Percentiles rank a stretch among this genome's conserved stretches.
These are phyloP conservation scores for Entamoeba histolytica DNA, from an alignment of 208 protist species.

Conservation along the genomic window DNA sequence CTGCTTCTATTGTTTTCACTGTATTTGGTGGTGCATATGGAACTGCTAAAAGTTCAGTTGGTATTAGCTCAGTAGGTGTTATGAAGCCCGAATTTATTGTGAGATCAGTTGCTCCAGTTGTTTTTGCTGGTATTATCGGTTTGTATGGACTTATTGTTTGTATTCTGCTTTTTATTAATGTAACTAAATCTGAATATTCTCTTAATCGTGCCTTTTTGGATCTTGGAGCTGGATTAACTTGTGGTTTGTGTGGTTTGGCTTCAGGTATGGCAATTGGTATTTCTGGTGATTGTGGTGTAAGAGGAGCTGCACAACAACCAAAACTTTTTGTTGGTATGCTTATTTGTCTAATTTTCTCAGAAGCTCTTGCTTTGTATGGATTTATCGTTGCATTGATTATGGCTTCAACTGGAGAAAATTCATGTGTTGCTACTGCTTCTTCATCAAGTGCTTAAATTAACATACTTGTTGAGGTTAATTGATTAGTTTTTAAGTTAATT, in stretches of 20 bases:
- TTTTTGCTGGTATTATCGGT: slow-evolving; percentile 88
- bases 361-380: slow-evolving; percentile 89
- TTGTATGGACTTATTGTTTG: slow-evolving; percentile 97
- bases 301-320: slow-evolving; percentile 60
- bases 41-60: slow-evolving; percentile 39
- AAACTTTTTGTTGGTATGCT: slow-evolving; percentile 96
- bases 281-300: slow-evolving; percentile 79
- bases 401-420: background rate
- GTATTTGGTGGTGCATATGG: slow-evolving; percentile 29
- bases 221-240: slow-evolving; percentile 74
- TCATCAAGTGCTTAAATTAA: background rate
- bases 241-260: slow-evolving; percentile 72
- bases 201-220: slow-evolving; percentile 56
- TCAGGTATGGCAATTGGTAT: slow-evolving; percentile 93
- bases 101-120: slow-evolving; percentile 56
- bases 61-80: slow-evolving; percentile 81
- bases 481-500: too few species aligned
- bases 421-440: background rate
- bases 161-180: slow-evolving; percentile 61
- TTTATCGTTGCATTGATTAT: slow-evolving; percentile 55
- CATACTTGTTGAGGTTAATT: too few species aligned
- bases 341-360: slow-evolving; percentile 97
- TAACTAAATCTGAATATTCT: slow-evolving; percentile 18
- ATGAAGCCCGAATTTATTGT: slow-evolving; percentile 70
- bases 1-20: slow-evolving; percentile 19